phyloP scores from a whole-genome alignment of 2,329 filamentous ascomycete genomes.

The Pseudocercospora eumusae region DNA sequence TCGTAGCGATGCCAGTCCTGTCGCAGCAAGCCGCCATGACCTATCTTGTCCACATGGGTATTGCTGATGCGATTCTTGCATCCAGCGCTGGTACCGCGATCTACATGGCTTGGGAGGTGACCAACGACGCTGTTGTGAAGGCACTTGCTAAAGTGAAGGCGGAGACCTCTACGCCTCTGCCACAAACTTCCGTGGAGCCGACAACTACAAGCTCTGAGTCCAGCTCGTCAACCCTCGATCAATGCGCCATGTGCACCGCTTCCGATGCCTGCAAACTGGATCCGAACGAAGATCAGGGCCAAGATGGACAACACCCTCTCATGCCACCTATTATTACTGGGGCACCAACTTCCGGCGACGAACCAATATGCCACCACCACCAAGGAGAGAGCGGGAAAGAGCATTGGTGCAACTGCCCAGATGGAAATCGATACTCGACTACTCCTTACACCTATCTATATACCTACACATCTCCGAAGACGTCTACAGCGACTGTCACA shows the following conservation, averaged over 20 bases:
- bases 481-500: neutral
- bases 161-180: neutral
- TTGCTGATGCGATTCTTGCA: neutral
- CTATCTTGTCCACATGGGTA: neutral
- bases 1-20: neutral
- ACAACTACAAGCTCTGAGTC: slow-evolving; percentile 3
- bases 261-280: slow-evolving; percentile 8
- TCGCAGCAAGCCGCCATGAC: neutral
- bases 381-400: neutral
- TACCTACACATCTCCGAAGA: neutral
- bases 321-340: neutral
- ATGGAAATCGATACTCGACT: slow-evolving; percentile 1
- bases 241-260: slow-evolving; percentile 12
- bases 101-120: neutral
- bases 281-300: slow-evolving; percentile 12
- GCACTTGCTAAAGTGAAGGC: neutral
- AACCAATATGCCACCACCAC: neutral
- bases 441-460: neutral
- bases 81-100: neutral
- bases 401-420: neutral
- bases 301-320: neutral
- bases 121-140: neutral
- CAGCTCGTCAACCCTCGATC: slow-evolving; percentile 1
- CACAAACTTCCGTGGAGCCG: neutral
- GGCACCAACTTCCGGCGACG: neutral